Base-by-base conservation (phyloP, 2,329 filamentous ascomycete genomes). In the Clarireedia monteithiana region DNA sequence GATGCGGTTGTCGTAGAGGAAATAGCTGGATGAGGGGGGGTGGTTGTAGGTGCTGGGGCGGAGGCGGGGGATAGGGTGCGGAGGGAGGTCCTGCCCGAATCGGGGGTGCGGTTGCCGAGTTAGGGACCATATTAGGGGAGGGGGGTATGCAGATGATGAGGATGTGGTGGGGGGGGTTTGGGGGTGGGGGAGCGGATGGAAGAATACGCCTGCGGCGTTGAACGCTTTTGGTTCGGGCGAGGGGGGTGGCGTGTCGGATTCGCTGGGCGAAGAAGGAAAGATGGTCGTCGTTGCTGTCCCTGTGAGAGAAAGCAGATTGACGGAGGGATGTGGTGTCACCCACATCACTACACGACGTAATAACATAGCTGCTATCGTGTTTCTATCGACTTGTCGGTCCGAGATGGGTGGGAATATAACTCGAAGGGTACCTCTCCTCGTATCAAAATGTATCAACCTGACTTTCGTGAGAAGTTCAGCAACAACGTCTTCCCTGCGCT, bases 1-100 rank as follows among this genome's bases (percentile, higher is more conserved):
- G 68, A 77, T 86, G 2, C 83, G 79, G 0, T 81, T 79, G 66
- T 86, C 83, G 71, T 77, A 86, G 4, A 53, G 60, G 4, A 47
- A 50, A 66, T 67, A 70, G 2, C 62, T 48, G 40, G 60, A 56
- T 59, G 62, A 61, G 5, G 45, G 39, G 5, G 27, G 7, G 15
- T 53, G 34, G 15, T 20, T 20, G 20, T 20, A 20, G 20, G 20
- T 20, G 20, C 20, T 20, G 20, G 20, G 20, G 20, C 2, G 6
- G 12, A 30, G n/a, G n/a, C 23, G 38, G 12, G 53, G 48, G 23
- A 30, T 46, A 36, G 12, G 10, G 30, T 34, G 9, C 10, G 30
- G 30, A 4, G 10, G 4, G 10, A 34, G 30, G 30, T 14, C 4
- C 10, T 2, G 30, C 30, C 30, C 30, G 5, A 34, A 34, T 34